Conservation (phyloP, 1,139 yeast species). For the Magnusiomyces fungicola region DNA sequence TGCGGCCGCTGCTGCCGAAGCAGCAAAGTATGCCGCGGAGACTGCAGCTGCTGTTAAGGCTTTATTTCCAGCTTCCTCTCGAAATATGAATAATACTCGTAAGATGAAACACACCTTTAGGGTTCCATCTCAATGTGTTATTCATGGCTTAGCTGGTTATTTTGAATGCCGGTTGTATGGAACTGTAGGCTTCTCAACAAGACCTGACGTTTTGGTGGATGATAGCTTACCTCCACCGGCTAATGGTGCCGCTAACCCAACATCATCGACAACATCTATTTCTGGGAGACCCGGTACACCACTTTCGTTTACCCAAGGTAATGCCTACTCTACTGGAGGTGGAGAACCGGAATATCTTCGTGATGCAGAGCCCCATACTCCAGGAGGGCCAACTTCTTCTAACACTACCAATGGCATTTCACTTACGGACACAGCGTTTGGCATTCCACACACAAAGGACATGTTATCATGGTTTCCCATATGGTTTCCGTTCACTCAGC, state of each 20-base stretch:
- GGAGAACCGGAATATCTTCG: background rate
- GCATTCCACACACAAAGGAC: constrained; percentile 40
- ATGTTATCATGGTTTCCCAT: constrained; percentile 67
- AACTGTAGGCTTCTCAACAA: constrained; percentile 48
- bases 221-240: background rate
- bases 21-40: background rate
- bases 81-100: constrained; percentile 29
- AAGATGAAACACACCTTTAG: constrained; percentile 33
- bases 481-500: constrained; percentile 57
- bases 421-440: background rate
- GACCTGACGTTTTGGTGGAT: constrained; percentile 35
- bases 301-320: background rate
- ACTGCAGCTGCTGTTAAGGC: background rate
- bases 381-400: too few species aligned
- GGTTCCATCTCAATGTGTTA: constrained; percentile 40
- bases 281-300: background rate
- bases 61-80: background rate
- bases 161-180: constrained; percentile 62
- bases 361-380: background rate
- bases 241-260: background rate
- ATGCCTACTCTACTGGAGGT: background rate
- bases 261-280: background rate
- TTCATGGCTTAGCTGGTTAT: constrained; percentile 72
- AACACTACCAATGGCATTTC: background rate
- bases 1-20: background rate